phyloP scores from a whole-genome alignment of 2,329 filamentous ascomycete species.

The Waltergamsia citrina region DNA sequence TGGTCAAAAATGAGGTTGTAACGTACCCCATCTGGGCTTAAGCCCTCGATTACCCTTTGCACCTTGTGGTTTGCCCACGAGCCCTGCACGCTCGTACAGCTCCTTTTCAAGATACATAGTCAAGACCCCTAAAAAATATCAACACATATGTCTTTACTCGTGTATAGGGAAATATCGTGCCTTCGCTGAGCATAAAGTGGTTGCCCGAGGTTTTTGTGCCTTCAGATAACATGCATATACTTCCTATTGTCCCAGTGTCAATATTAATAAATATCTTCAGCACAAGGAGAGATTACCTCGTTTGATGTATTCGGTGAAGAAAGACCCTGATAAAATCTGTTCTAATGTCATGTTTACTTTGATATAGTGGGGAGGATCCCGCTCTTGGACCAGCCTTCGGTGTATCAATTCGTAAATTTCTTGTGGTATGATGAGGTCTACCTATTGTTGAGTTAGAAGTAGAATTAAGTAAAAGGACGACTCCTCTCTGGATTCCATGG shows the following conservation, averaged over 20 bases:
- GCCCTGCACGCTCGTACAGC: slow-evolving; percentile 71
- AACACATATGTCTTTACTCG: not conserved
- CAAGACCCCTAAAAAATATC: slow-evolving; percentile 46
- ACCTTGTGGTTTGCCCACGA: slow-evolving; percentile 61
- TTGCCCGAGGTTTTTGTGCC: slow-evolving; percentile 63
- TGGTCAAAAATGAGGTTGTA: not conserved
- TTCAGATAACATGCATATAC: slow-evolving; percentile 76
- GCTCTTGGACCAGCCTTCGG: slow-evolving; percentile 34
- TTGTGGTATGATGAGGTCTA: slow-evolving; percentile 65
- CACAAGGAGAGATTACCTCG: slow-evolving; percentile 38
- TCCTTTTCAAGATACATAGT: slow-evolving; percentile 72
- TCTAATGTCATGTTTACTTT: slow-evolving; percentile 64
- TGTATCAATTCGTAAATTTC: slow-evolving; percentile 46
- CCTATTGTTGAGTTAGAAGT: slow-evolving; percentile 21
- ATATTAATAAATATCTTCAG: not conserved
- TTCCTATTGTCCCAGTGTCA: slow-evolving; percentile 37
- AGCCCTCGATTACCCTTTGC: slow-evolving; percentile 46
- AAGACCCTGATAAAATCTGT: slow-evolving; percentile 62
- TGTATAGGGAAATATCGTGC: slow-evolving; percentile 25
- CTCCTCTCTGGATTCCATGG: not conserved
- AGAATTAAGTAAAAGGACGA: not conserved
- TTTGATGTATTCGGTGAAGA: slow-evolving; percentile 82
- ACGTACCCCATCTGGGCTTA: slow-evolving; percentile 66
- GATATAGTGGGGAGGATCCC: slow-evolving; percentile 41
- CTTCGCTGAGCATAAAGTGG: slow-evolving; percentile 61